phyloP scores from a whole-genome alignment of 2,329 filamentous ascomycete species.

The Lecanosticta acicola region DNA sequence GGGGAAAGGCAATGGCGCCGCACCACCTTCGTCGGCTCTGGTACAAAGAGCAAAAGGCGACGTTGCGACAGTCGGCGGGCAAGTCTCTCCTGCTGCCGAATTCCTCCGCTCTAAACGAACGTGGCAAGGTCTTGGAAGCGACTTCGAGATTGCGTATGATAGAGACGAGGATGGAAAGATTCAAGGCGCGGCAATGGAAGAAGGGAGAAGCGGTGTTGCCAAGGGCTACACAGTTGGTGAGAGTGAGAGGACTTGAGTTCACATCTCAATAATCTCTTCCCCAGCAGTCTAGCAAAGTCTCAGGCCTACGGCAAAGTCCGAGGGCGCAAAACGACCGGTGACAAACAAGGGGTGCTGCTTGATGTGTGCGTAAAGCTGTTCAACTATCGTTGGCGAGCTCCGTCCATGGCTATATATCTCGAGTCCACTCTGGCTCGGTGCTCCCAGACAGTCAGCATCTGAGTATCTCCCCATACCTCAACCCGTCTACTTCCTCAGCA shows the following conservation, averaged over 20 bases:
- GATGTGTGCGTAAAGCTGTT: too few species aligned
- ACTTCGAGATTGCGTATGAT: constrained; percentile 62
- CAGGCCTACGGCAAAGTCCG: background rate
- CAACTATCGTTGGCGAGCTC: too few species aligned
- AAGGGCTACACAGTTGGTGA: constrained; percentile 78
- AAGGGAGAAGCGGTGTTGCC: constrained; percentile 82
- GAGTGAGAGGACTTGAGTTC: constrained; percentile 23
- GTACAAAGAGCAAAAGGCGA: constrained; percentile 63
- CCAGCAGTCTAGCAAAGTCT: background rate
- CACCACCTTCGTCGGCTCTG: constrained; percentile 45
- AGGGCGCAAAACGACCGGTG: too few species aligned
- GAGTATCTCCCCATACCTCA: constrained; percentile 31
- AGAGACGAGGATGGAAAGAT: constrained; percentile 48
- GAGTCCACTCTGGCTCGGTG: background rate
- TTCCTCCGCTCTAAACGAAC: constrained; percentile 75
- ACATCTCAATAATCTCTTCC: too few species aligned
- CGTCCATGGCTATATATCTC: too few species aligned
- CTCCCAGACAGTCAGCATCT: background rate
- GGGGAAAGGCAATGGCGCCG: constrained; percentile 3
- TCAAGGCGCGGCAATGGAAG: constrained; percentile 64
- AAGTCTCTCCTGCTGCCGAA: constrained; percentile 86
- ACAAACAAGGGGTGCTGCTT: too few species aligned
- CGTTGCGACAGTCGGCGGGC: constrained; percentile 73
- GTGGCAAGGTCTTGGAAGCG: constrained; percentile 87
- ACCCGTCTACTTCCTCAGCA: constrained; percentile 17